Percentiles rank a stretch among this genome's conserved stretches.
Conservation (phyloP, 768 basidiomycete genomes). For the Leccinellum rugosiceps region DNA sequence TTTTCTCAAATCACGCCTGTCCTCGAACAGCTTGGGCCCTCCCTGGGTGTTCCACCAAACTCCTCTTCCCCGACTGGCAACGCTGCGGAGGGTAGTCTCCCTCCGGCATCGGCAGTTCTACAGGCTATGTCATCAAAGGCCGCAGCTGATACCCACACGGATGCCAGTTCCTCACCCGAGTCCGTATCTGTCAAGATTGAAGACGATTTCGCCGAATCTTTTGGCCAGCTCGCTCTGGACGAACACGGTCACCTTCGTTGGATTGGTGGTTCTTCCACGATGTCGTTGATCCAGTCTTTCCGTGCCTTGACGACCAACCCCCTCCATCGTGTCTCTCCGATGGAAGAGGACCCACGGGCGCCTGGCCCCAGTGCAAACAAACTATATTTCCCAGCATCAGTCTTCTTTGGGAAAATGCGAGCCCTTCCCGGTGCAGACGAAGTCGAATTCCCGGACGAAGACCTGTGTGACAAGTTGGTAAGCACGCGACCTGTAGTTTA, state of each 20-base stretch:
- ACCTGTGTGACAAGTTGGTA: conserved; percentile 84
- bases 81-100: conserved; percentile 15
- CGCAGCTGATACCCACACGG: conserved; percentile 33
- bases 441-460: conserved; percentile 82
- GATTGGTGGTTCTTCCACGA: conserved; percentile 90
- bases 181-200: conserved; percentile 37
- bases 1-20: conserved; percentile 79
- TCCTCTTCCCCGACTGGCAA: conserved; percentile 24
- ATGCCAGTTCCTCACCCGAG: conserved; percentile 32
- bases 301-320: conserved; percentile 71
- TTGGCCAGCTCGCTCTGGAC: conserved; percentile 84
- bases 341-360: conserved; percentile 78
- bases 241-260: conserved; percentile 89
- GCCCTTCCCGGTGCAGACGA: conserved; percentile 82
- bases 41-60: conserved; percentile 40
- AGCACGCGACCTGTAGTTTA: conserved; percentile 30
- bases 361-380: conserved; percentile 81
- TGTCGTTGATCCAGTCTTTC: conserved; percentile 90
- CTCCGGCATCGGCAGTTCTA: conserved; percentile 27
- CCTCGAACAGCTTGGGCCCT: conserved; percentile 67
- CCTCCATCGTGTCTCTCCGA: conserved; percentile 73
- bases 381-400: conserved; percentile 82
- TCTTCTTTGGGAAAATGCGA: conserved; percentile 82
- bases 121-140: conserved; percentile 39
- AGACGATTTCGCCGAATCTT: conserved; percentile 80